A percentile compares a stretch with the other conserved stretches of the same genome.
These are phyloP conservation scores for Carex kokanica DNA, from an alignment of 176 grass and related monocot genomes.

Conservation along the genomic window DNA sequence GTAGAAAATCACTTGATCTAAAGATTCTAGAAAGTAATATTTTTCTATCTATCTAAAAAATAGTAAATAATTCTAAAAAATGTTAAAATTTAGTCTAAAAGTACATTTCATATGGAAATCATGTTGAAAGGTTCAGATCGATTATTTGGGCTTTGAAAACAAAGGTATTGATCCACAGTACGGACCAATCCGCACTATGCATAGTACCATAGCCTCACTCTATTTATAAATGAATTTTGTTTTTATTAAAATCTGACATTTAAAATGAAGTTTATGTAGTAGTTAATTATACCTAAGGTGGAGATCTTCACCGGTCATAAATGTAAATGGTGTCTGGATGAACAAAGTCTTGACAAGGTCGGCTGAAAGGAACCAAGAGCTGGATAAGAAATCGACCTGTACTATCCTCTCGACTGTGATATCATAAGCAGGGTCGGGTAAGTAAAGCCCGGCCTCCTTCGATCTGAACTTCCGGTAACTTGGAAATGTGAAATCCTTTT, in stretches of 20 bases:
- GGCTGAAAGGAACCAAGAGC: constrained; percentile 84
- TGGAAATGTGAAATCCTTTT: constrained; percentile 87
- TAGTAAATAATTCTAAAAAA: too few relatives aligned
- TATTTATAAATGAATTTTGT: background rate
- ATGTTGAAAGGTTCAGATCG: too few relatives aligned
- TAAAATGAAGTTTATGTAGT: background rate
- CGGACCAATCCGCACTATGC: too few relatives aligned
- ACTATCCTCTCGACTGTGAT: constrained; percentile 75
- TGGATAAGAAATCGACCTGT: constrained; percentile 91
- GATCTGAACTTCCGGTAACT: constrained; percentile 94
- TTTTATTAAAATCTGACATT: constrained; percentile 3
- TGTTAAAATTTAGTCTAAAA: too few relatives aligned
- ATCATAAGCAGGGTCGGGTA: constrained; percentile 90
- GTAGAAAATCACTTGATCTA: too few relatives aligned
- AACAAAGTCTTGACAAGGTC: constrained; percentile 86
- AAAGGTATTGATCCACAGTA: too few relatives aligned
- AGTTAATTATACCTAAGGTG: constrained; percentile 60
- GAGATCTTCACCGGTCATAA: constrained; percentile 95
- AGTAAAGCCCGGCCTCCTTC: constrained; percentile 77
- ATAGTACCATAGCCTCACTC: too few relatives aligned
- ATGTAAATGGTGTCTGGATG: constrained; percentile 83
- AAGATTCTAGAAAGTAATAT: too few relatives aligned
- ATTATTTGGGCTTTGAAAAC: too few relatives aligned
- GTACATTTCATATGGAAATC: too few relatives aligned
- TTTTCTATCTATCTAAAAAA: too few relatives aligned